phyloP scores from a whole-genome alignment of 2,329 filamentous ascomycete genomes.

The Ophiosphaerella narmari region DNA sequence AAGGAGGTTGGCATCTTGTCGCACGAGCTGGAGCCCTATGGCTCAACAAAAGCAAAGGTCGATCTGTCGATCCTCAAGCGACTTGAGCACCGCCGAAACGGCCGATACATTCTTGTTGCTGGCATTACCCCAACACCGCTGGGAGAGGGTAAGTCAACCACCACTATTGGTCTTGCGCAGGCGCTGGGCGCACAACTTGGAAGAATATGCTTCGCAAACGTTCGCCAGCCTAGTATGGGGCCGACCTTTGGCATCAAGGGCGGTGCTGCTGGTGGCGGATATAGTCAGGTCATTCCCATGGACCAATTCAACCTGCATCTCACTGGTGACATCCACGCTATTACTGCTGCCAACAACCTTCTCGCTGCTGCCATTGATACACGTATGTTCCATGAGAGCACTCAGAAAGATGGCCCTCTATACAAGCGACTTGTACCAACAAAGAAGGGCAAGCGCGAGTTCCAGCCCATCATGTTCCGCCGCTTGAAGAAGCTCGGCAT shows the following conservation, averaged over 20 bases:
- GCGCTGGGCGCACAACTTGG: constrained; percentile 87
- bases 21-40: constrained; percentile 94
- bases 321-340: constrained; percentile 96
- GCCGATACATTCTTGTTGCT: constrained; percentile 88
- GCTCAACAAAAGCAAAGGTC: constrained; percentile 94
- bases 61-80: constrained; percentile 81
- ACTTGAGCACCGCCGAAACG: constrained; percentile 83
- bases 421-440: constrained; percentile 85
- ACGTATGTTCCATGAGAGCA: constrained; percentile 96
- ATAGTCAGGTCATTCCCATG: constrained; percentile 99
- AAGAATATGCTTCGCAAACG: constrained; percentile 91
- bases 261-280: constrained; percentile 93
- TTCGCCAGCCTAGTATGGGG: constrained; percentile 94
- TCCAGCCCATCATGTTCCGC: constrained; percentile 88
- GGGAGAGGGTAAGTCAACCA: constrained; percentile 97
- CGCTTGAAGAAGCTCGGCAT: constrained; percentile 95
- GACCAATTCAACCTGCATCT: constrained; percentile 99
- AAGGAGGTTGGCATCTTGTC: constrained; percentile 83
- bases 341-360: constrained; percentile 95
- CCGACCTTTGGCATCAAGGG: constrained; percentile 99
- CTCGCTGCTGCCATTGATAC: constrained; percentile 96
- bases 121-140: constrained; percentile 96
- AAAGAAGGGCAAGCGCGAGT: constrained; percentile 88
- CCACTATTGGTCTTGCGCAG: constrained; percentile 92
- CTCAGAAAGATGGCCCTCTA: constrained; percentile 86